Evolutionary conservation across 2,329 filamentous ascomycete genomes (phyloP).

Genomic region (Xylaria sp.): DNA sequence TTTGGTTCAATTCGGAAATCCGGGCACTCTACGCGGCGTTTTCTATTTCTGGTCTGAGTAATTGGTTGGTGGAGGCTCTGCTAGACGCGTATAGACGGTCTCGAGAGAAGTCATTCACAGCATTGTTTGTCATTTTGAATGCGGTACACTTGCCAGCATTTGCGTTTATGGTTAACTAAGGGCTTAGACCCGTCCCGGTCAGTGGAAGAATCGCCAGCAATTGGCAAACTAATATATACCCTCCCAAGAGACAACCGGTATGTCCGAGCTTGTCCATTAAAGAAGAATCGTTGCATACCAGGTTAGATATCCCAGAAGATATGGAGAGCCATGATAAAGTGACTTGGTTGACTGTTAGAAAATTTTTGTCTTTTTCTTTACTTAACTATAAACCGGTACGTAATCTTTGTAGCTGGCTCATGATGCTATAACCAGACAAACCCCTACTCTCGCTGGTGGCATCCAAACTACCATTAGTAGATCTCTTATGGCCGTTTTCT

Average conservation of each 20-base stretch:
- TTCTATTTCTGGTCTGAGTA: slow-evolving; percentile 13
- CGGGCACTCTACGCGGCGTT: slow-evolving; percentile 30
- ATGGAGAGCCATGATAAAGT: neutral
- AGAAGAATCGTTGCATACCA: neutral
- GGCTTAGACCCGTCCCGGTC: neutral
- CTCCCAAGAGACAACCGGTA: neutral
- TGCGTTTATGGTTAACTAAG: neutral
- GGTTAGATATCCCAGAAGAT: neutral
- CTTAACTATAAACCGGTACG: slow-evolving; percentile 60
- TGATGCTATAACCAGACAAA: slow-evolving; percentile 67
- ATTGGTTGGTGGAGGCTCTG: slow-evolving; percentile 11
- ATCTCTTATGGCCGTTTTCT: slow-evolving; percentile 52
- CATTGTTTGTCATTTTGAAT: slow-evolving; percentile 3
- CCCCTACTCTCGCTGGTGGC: slow-evolving; percentile 55
- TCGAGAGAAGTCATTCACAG: slow-evolving; percentile 11
- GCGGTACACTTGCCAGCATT: neutral
- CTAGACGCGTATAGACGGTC: slow-evolving; percentile 16
- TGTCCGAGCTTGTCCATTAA: neutral
- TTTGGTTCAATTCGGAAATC: slow-evolving; percentile 20
- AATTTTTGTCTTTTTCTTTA: neutral
- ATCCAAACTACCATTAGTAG: slow-evolving; percentile 45
- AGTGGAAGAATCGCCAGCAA: neutral
- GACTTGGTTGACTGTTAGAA: neutral
- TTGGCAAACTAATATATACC: neutral
- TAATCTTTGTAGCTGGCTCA: slow-evolving; percentile 71